Percentiles rank a stretch among this genome's conserved stretches.
Evolutionary conservation across 805 yeast species (phyloP).

Genomic region (Pichia ethanolica): DNA sequence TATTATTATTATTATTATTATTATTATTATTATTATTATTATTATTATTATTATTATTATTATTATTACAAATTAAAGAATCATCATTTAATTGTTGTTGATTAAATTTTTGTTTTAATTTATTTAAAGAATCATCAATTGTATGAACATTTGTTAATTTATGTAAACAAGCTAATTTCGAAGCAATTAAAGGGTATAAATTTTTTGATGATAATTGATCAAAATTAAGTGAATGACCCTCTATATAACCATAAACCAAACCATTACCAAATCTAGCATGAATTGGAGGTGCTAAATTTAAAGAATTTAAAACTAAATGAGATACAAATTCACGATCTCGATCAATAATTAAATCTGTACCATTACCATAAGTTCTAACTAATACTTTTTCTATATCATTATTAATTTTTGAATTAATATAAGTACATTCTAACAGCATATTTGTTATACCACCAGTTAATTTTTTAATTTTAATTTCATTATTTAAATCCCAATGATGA

Average conservation of each 20-base stretch:
- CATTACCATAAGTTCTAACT: slow-evolving; percentile 68
- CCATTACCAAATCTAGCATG: slow-evolving; percentile 68
- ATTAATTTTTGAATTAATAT: background rate
- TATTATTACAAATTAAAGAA: no score
- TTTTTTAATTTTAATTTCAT: slow-evolving; percentile 32
- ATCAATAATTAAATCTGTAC: slow-evolving; percentile 65
- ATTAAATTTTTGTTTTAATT: slow-evolving; percentile 26
- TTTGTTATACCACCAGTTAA: slow-evolving; percentile 61
- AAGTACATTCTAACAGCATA: slow-evolving; percentile 43
- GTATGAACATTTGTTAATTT: slow-evolving; percentile 35
- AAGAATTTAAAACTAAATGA: slow-evolving; percentile 52
- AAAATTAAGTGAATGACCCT: slow-evolving; percentile 54
- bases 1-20: no score
- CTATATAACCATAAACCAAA: slow-evolving; percentile 58
- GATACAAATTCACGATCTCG: slow-evolving; percentile 68
- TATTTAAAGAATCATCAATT: slow-evolving; percentile 41
- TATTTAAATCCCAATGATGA: slow-evolving; percentile 27
- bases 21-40: no score
- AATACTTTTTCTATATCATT: slow-evolving; percentile 34
- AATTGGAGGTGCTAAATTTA: slow-evolving; percentile 60
- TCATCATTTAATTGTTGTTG: background rate
- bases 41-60: no score
- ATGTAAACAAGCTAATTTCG: slow-evolving; percentile 68
- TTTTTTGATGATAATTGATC: slow-evolving; percentile 41
- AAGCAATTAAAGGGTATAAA: slow-evolving; percentile 53